Conservation (phyloP, 352 stramenopile genomes). For the Phytophthora uliginosa region DNA sequence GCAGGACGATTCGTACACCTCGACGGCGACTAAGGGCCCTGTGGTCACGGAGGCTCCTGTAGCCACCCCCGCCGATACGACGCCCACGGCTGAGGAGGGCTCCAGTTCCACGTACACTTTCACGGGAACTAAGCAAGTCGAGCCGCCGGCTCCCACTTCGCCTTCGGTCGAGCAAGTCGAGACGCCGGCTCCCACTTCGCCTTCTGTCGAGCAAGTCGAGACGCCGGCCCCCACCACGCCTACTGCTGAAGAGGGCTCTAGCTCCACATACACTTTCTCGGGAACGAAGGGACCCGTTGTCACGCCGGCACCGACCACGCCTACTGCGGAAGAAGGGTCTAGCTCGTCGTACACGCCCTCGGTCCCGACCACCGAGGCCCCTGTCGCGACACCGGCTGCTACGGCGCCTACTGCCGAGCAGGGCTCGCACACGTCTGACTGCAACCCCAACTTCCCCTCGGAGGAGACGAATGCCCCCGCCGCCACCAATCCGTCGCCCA, state of each 20-base stretch:
- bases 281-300: not conserved
- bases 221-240: slow-evolving; percentile 12
- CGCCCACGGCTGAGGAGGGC: slow-evolving; percentile 1
- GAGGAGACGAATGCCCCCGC: slow-evolving; percentile 27
- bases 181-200: not conserved
- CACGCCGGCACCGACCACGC: not conserved
- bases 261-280: not conserved
- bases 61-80: slow-evolving; percentile 23
- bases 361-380: slow-evolving; percentile 5
- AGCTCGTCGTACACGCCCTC: not conserved
- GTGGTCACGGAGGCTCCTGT: slow-evolving; percentile 15
- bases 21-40: not conserved
- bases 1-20: slow-evolving; percentile 35
- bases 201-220: not conserved
- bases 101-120: not conserved
- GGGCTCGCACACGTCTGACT: slow-evolving; percentile 36
- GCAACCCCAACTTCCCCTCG: slow-evolving; percentile 45
- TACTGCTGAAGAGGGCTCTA: slow-evolving; percentile 1
- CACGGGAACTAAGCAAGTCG: too few relatives aligned
- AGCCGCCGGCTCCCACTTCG: too few relatives aligned
- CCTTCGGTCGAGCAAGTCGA: too few relatives aligned
- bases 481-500: slow-evolving; percentile 1
- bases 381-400: slow-evolving; percentile 1
- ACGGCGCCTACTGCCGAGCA: slow-evolving; percentile 23
- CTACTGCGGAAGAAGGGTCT: not conserved